Evolutionary conservation across 768 basidiomycete genomes (phyloP).

Genomic region (Pisolithus sp.): DNA sequence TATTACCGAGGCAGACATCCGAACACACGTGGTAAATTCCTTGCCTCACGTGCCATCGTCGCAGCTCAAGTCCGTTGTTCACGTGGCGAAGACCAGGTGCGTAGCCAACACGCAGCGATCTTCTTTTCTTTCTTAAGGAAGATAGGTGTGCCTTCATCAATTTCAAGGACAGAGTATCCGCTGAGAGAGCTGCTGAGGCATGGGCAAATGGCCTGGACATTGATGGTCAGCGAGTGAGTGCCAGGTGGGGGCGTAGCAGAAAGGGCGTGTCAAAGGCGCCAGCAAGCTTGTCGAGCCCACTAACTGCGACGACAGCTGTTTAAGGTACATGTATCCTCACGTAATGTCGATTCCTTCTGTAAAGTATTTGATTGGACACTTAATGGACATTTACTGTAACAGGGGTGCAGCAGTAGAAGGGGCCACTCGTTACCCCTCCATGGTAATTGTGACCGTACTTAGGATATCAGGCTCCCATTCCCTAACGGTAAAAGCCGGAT

Average conservation of each 20-base stretch:
- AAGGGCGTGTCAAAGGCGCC: slow-evolving; percentile 32
- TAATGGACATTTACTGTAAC: not conserved
- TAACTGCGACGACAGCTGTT: slow-evolving; percentile 4
- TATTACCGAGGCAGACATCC: slow-evolving; percentile 68
- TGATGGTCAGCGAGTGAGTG: slow-evolving; percentile 61
- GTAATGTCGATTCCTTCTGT: slow-evolving; percentile 1
- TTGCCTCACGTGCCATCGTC: slow-evolving; percentile 57
- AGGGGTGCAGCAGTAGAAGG: not conserved
- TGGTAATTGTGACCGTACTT: not conserved
- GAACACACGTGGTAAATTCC: slow-evolving; percentile 63
- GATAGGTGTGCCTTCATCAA: slow-evolving; percentile 91
- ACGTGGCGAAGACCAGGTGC: slow-evolving; percentile 75
- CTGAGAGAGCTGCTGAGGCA: slow-evolving; percentile 82
- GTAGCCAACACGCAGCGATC: slow-evolving; percentile 5
- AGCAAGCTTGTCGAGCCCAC: slow-evolving; percentile 1
- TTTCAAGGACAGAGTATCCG: slow-evolving; percentile 75
- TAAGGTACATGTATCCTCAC: slow-evolving; percentile 10
- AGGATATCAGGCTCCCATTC: not conserved
- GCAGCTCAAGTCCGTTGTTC: slow-evolving; percentile 76
- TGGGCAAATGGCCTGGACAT: slow-evolving; percentile 91
- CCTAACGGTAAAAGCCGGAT: slow-evolving; percentile 33
- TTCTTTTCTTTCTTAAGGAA: slow-evolving; percentile 1
- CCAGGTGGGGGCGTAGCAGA: slow-evolving; percentile 88
- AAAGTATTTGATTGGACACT: not conserved
- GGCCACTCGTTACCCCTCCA: not conserved